A percentile compares a stretch with the other conserved stretches of the same genome.
phyloP scores from a whole-genome alignment of 2,329 filamentous ascomycete species.

The Verticillium klebahnii region DNA sequence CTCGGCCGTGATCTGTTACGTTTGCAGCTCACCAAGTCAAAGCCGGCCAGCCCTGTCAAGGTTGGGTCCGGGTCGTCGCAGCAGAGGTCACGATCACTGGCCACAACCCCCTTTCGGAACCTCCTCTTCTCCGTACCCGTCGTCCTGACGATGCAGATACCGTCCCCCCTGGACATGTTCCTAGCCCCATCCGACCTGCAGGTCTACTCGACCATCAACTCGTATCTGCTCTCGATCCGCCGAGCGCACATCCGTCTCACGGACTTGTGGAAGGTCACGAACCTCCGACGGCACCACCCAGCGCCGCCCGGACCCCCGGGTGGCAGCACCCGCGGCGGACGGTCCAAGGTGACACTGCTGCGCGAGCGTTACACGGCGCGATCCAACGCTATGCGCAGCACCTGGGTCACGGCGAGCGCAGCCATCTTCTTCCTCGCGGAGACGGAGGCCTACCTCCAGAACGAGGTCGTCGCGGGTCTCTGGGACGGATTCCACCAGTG shows the following conservation, averaged over 20 bases:
- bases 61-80: constrained; percentile 25
- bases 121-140: constrained; percentile 76
- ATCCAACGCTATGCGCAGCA: constrained; percentile 65
- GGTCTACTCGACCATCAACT: constrained; percentile 78
- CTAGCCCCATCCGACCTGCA: constrained; percentile 71
- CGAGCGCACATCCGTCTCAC: constrained; percentile 81
- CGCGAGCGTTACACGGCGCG: constrained; percentile 61
- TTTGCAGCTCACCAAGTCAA: constrained; percentile 55
- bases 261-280: constrained; percentile 80
- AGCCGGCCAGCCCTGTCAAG: constrained; percentile 30
- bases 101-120: constrained; percentile 65
- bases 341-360: constrained; percentile 54
- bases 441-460: constrained; percentile 82
- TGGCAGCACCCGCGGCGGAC: constrained; percentile 56
- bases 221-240: constrained; percentile 81
- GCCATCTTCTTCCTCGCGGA: constrained; percentile 87
- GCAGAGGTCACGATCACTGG: constrained; percentile 26
- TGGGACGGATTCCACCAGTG: constrained; percentile 78
- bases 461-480: constrained; percentile 76
- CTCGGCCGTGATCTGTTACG: constrained; percentile 73
- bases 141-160: constrained; percentile 65
- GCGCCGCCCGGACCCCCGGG: constrained; percentile 62
- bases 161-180: constrained; percentile 82
- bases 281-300: constrained; percentile 72
- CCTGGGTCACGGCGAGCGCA: constrained; percentile 87